These are phyloP conservation scores for Exsudoporus frostii DNA, from an alignment of 768 basidiomycete species.

Conservation along the genomic window DNA sequence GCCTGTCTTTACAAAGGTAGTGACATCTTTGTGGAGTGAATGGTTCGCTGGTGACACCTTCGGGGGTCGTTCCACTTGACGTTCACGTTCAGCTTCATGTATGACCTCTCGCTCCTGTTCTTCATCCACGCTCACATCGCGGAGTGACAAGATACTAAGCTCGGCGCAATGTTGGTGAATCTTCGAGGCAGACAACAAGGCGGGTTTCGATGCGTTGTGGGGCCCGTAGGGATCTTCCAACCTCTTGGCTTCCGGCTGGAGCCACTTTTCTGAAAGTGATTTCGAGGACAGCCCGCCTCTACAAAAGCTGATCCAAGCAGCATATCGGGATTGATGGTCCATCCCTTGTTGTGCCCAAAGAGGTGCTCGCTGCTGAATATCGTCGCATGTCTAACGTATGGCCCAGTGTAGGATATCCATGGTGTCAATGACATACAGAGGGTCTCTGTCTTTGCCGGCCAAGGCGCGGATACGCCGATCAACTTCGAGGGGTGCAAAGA, in stretches of 20 bases:
- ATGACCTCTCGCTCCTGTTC: conserved; percentile 51
- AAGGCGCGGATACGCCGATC: conserved; percentile 36
- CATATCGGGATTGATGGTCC: conserved; percentile 32
- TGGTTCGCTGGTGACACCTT: conserved; percentile 23
- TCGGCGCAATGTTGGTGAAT: conserved; percentile 14
- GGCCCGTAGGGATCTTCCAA: conserved; percentile 36
- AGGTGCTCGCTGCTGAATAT: conserved; percentile 38
- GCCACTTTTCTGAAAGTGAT: conserved; percentile 31
- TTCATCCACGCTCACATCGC: conserved; percentile 35
- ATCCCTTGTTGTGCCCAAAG: conserved; percentile 46
- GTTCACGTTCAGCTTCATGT: conserved; percentile 44
- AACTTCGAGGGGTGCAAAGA: conserved; percentile 48
- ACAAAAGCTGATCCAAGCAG: conserved; percentile 21
- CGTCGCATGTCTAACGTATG: conserved; percentile 42
- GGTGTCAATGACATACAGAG: conserved; percentile 6
- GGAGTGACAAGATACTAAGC: conserved; percentile 15
- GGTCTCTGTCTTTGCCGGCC: conserved; percentile 2
- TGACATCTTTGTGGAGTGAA: conserved; percentile 19
- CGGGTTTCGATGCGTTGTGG: not conserved
- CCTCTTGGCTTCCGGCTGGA: conserved; percentile 38
- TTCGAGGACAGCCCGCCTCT: not conserved
- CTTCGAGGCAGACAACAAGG: not conserved
- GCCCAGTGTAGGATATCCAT: conserved; percentile 43
- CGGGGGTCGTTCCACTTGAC: conserved; percentile 36
- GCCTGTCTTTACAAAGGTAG: conserved; percentile 30